Percentiles rank a stretch among this genome's conserved stretches.
Conservation (phyloP, 2,329 filamentous ascomycete genomes). For the Lasiodiplodia citricola region DNA sequence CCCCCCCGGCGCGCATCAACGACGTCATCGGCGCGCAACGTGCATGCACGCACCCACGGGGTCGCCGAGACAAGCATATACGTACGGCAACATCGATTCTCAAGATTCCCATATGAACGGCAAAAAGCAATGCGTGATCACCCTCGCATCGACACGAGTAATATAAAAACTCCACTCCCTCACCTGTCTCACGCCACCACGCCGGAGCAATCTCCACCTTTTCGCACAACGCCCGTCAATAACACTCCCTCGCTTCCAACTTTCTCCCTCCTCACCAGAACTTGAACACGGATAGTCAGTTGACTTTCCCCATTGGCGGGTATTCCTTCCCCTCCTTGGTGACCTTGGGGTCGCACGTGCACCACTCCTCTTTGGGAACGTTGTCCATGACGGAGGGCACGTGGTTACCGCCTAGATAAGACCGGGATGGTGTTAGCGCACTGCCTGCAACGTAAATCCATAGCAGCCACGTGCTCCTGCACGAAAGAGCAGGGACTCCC, state of each 20-base stretch:
- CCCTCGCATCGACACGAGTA: neutral
- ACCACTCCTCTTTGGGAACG: constrained; percentile 65
- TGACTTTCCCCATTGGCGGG: constrained; percentile 63
- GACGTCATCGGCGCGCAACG: constrained; percentile 10
- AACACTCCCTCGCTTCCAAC: neutral
- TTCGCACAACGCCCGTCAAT: neutral
- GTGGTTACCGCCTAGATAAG: constrained; percentile 55
- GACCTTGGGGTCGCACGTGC: constrained; percentile 68
- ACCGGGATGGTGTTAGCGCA: neutral
- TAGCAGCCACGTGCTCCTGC: neutral
- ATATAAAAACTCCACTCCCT: neutral
- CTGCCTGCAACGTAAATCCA: neutral
- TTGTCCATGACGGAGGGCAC: constrained; percentile 66
- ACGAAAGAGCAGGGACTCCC: neutral
- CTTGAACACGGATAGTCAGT: constrained; percentile 15
- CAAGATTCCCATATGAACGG: neutral
- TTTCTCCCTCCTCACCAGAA: neutral
- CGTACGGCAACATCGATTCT: neutral
- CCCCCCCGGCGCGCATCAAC: constrained; percentile 1
- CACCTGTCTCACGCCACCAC: neutral
- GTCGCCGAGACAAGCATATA: neutral
- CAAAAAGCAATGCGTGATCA: neutral
- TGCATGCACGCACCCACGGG: neutral
- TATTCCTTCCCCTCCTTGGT: constrained; percentile 66
- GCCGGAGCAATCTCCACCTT: neutral